A percentile compares a stretch with the other conserved stretches of the same genome.
Evolutionary conservation across 2,329 filamentous ascomycete species (phyloP).

Genomic region (Fusarium sp.): DNA sequence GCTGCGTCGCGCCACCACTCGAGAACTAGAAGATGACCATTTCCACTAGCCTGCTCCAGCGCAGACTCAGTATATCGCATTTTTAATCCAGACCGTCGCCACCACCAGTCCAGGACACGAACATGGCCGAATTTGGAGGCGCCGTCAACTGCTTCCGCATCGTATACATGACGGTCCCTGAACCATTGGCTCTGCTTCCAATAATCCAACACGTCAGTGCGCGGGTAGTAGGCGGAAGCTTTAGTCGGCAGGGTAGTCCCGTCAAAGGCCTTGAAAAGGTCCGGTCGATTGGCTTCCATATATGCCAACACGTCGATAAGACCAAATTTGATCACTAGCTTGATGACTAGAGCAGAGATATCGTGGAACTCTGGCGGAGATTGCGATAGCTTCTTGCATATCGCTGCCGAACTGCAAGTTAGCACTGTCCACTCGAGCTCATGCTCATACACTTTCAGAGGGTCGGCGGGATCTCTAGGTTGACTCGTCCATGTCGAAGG

Average conservation of each 20-base stretch:
- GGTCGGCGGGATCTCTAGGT: constrained; percentile 73
- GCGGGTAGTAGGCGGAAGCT: constrained; percentile 88
- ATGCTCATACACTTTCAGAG: constrained; percentile 79
- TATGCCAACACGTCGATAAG: constrained; percentile 83
- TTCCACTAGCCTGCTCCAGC: constrained; percentile 87
- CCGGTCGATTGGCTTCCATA: constrained; percentile 71
- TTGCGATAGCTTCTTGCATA: constrained; percentile 80
- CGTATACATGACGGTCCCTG: constrained; percentile 84
- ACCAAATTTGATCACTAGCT: constrained; percentile 92
- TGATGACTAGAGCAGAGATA: constrained; percentile 85
- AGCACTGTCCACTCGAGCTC: constrained; percentile 90
- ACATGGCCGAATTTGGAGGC: constrained; percentile 90
- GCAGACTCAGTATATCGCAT: constrained; percentile 90
- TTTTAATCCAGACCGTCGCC: constrained; percentile 80
- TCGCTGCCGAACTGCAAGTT: constrained; percentile 76
- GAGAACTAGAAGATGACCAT: constrained; percentile 87
- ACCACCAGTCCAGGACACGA: constrained; percentile 93
- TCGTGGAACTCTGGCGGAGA: constrained; percentile 79
- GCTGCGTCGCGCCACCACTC: constrained; percentile 92
- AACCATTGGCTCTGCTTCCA: constrained; percentile 90
- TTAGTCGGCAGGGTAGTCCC: constrained; percentile 89
- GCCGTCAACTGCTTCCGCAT: constrained; percentile 86
- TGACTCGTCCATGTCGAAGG: constrained; percentile 78
- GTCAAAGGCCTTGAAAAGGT: constrained; percentile 90
- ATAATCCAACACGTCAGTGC: constrained; percentile 88